phyloP scores from a whole-genome alignment of 139 green algal species.

The Penium margaritaceum region DNA sequence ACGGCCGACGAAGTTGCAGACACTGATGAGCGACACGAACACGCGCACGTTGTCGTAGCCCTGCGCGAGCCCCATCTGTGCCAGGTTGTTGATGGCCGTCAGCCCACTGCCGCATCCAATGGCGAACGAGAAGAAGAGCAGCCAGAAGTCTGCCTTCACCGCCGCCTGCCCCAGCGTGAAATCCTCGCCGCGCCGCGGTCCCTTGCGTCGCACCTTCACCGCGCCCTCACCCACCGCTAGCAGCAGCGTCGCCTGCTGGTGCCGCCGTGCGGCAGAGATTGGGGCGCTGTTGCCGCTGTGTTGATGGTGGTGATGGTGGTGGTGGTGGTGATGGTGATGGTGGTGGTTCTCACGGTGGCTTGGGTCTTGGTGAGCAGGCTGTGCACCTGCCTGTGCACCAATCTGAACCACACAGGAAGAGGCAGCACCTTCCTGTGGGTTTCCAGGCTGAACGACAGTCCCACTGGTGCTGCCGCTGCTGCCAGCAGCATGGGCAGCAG shows the following conservation, averaged over 20 bases:
- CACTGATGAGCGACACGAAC: constrained; percentile 39
- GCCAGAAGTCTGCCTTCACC: constrained; percentile 54
- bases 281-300: too few species aligned
- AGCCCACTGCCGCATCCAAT: constrained; percentile 59
- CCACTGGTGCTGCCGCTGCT: background rate
- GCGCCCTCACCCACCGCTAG: constrained; percentile 19
- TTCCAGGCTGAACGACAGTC: too few species aligned
- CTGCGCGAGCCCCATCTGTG: constrained; percentile 30
- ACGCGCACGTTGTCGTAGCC: constrained; percentile 17
- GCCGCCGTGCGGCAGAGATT: background rate
- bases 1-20: constrained; percentile 44
- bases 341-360: background rate
- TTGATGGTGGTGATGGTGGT: background rate
- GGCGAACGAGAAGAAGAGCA: constrained; percentile 55
- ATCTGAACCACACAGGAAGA: too few species aligned
- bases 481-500: too few species aligned
- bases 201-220: background rate
- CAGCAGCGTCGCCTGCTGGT: background rate
- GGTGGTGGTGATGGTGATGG: background rate
- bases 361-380: background rate
- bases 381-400: too few species aligned
- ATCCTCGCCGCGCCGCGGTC: constrained; percentile 22
- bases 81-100: constrained; percentile 72
- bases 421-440: too few species aligned
- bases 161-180: constrained; percentile 26